phyloP scores from a whole-genome alignment of 345 rosid species.

The Corchorus olitorius region DNA sequence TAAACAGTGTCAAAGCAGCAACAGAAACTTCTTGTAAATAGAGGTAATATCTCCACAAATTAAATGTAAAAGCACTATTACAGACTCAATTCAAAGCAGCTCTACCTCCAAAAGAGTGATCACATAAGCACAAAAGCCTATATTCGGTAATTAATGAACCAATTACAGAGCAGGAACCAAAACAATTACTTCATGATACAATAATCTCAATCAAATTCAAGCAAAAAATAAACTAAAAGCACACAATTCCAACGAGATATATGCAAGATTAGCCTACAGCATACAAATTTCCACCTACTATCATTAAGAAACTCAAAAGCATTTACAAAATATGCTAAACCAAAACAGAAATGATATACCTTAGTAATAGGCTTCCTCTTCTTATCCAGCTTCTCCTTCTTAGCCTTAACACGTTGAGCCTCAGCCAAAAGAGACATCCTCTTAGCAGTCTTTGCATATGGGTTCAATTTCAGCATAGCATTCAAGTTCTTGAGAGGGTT shows the following conservation, averaged over 20 bases:
- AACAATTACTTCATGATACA: not conserved
- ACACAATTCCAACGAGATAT: not conserved
- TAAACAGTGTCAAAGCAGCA: not conserved
- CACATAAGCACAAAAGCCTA: not conserved
- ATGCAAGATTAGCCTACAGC: not conserved
- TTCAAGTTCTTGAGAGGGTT: conserved; percentile 90
- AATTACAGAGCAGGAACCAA: not conserved
- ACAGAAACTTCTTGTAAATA: not conserved
- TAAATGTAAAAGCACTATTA: not conserved
- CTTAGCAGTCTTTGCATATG: conserved; percentile 94
- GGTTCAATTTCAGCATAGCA: conserved; percentile 82
- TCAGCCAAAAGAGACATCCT: conserved; percentile 95
- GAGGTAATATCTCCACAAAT: not conserved
- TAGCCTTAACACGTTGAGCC: conserved; percentile 83
- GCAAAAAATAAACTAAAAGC: not conserved
- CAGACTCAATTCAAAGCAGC: not conserved
- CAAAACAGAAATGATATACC: conserved; percentile 40
- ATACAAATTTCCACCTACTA: not conserved
- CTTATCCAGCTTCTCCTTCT: conserved; percentile 97
- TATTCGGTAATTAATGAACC: not conserved
- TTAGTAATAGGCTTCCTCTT: conserved; percentile 71
- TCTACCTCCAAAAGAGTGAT: not conserved
- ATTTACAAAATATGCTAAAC: not conserved
- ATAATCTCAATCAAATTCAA: not conserved
- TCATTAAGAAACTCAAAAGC: not conserved